Conservation (phyloP, 768 basidiomycete species). For the Clitopilus passeckerianus region DNA sequence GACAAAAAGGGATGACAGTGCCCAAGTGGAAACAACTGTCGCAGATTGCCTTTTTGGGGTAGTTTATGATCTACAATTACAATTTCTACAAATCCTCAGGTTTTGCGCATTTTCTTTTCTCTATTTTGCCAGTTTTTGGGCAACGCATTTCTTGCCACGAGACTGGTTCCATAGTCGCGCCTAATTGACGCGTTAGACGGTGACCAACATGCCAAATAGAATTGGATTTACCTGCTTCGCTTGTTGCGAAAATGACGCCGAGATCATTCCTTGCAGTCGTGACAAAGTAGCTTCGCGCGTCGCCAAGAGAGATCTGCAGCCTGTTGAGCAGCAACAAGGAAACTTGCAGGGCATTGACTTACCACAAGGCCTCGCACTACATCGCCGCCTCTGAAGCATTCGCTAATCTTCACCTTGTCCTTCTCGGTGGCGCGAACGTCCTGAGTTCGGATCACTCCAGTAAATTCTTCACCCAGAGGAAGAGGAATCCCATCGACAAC, state of each 20-base stretch:
- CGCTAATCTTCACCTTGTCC: constrained; percentile 83
- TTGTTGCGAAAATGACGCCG: constrained; percentile 87
- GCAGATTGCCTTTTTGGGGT: constrained; percentile 11
- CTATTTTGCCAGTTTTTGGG: constrained; percentile 71
- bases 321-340: neutral
- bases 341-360: neutral
- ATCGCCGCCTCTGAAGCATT: constrained; percentile 90
- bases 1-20: constrained; percentile 5
- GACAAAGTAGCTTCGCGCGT: constrained; percentile 88
- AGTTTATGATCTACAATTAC: constrained; percentile 6
- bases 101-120: constrained; percentile 85
- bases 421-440: constrained; percentile 90
- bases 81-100: constrained; percentile 54
- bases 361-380: constrained; percentile 86
- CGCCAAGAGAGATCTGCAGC: constrained; percentile 81
- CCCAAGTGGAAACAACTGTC: neutral
- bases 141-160: constrained; percentile 93
- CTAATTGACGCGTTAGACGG: constrained; percentile 26
- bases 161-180: constrained; percentile 78
- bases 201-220: neutral
- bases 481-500: constrained; percentile 86
- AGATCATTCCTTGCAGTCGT: constrained; percentile 88
- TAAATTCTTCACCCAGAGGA: constrained; percentile 82
- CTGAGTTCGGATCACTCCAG: constrained; percentile 81
- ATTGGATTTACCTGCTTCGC: constrained; percentile 64